Conservation (phyloP, 108 stramenopile species). For the Cyclotella baltica region DNA sequence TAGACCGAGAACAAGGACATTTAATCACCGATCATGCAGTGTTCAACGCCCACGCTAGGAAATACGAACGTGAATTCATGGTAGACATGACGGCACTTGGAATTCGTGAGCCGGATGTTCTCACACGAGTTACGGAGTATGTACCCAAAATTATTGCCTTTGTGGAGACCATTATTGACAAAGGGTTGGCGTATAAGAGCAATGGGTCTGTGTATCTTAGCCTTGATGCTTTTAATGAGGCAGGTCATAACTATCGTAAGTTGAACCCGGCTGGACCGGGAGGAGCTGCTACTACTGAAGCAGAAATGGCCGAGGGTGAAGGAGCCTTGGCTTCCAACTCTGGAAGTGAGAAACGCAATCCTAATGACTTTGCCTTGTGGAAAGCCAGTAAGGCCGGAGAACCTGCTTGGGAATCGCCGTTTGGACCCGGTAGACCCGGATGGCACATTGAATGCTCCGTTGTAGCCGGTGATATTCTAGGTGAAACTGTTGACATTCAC, state of each 20-base stretch:
- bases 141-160: slow-evolving; percentile 93
- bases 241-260: slow-evolving; percentile 74
- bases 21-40: slow-evolving; percentile 81
- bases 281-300: slow-evolving; percentile 75
- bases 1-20: slow-evolving; percentile 73
- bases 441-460: slow-evolving; percentile 99
- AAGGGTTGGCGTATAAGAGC: slow-evolving; percentile 93
- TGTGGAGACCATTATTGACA: slow-evolving; percentile 88
- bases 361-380: slow-evolving; percentile 98
- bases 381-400: slow-evolving; percentile 95
- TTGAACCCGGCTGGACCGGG: slow-evolving; percentile 69
- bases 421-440: slow-evolving; percentile 97
- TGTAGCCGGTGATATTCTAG: slow-evolving; percentile 93
- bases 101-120: slow-evolving; percentile 85
- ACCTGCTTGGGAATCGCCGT: slow-evolving; percentile 96
- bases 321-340: slow-evolving; percentile 78
- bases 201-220: slow-evolving; percentile 97
- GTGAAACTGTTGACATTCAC: slow-evolving; percentile 90
- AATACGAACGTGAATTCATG: slow-evolving; percentile 95
- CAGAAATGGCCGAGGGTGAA: slow-evolving; percentile 95
- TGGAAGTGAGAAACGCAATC: slow-evolving; percentile 79
- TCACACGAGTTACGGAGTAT: slow-evolving; percentile 97
- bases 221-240: slow-evolving; percentile 77
- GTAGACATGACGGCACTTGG: slow-evolving; percentile 95
- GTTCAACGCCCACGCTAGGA: slow-evolving; percentile 78